Conservation (phyloP, 768 basidiomycete genomes). For the Phaffia australis region DNA sequence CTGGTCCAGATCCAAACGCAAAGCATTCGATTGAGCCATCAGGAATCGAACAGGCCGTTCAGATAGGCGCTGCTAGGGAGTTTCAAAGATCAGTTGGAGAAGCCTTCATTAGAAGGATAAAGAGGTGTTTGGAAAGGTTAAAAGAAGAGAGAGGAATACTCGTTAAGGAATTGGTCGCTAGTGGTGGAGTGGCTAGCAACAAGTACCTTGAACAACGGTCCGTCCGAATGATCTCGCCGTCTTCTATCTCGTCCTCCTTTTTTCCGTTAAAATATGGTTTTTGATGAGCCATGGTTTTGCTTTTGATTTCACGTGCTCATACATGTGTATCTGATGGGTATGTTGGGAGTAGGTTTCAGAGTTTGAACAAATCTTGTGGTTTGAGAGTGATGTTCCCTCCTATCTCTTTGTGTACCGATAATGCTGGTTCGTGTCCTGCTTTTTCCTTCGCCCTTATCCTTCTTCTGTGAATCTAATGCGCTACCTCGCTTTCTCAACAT, state of each 20-base stretch:
- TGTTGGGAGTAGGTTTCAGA: not conserved
- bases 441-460: not conserved
- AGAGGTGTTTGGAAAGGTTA: conserved; percentile 45
- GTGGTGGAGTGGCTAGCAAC: conserved; percentile 92
- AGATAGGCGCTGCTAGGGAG: conserved; percentile 46
- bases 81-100: conserved; percentile 63
- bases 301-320: too few relatives aligned
- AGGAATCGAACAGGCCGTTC: not conserved
- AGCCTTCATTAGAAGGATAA: conserved; percentile 67
- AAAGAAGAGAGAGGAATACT: conserved; percentile 31
- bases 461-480: not conserved
- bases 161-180: conserved; percentile 59
- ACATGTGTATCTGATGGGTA: too few relatives aligned
- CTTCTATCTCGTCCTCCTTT: not conserved
- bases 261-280: not conserved
- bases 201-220: conserved; percentile 41
- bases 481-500: not conserved
- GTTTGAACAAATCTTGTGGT: not conserved
- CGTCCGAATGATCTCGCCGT: conserved; percentile 48
- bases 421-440: conserved; percentile 7
- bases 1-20: not conserved
- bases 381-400: conserved; percentile 19
- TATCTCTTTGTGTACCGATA: conserved; percentile 10
- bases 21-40: not conserved
- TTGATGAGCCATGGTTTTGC: too few relatives aligned